These are phyloP conservation scores for Sungouiella thailandica DNA, from an alignment of 805 yeast species.

Conservation along the genomic window DNA sequence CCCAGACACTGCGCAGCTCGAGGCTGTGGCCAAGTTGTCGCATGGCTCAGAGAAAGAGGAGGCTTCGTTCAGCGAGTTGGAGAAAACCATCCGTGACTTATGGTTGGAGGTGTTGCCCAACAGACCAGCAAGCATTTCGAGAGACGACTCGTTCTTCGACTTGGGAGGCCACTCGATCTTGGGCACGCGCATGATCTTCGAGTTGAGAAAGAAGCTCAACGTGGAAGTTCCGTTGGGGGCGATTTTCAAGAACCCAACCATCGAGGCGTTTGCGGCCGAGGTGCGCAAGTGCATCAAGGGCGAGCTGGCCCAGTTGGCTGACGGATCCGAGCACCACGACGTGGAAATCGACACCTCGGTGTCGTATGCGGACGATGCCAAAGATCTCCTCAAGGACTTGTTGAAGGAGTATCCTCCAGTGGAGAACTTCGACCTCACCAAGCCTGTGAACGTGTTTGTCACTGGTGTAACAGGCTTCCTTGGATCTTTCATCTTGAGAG, in stretches of 20 bases:
- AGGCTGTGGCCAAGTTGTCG: slow-evolving; percentile 54
- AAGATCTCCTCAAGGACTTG: slow-evolving; percentile 40
- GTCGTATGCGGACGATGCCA: slow-evolving; percentile 71
- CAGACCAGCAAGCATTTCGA: slow-evolving; percentile 70
- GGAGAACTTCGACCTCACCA: slow-evolving; percentile 27
- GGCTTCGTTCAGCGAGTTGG: slow-evolving; percentile 53
- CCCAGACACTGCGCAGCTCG: slow-evolving; percentile 86
- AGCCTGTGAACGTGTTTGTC: slow-evolving; percentile 60
- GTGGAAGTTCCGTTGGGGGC: slow-evolving; percentile 86
- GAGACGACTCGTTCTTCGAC: slow-evolving; percentile 89
- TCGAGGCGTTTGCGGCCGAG: slow-evolving; percentile 70
- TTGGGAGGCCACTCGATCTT: slow-evolving; percentile 97
- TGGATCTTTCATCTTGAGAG: slow-evolving; percentile 83
- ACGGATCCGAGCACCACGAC: slow-evolving; percentile 16
- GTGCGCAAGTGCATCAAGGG: slow-evolving; percentile 54
- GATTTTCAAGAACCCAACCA: slow-evolving; percentile 85
- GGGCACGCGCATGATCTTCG: slow-evolving; percentile 96
- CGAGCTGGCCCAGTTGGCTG: slow-evolving; percentile 42
- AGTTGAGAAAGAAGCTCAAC: slow-evolving; percentile 69
- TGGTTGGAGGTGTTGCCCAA: slow-evolving; percentile 87
- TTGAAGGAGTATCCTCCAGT: slow-evolving; percentile 43
- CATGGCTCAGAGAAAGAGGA: slow-evolving; percentile 42
- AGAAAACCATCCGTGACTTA: slow-evolving; percentile 66
- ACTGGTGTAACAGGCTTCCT: slow-evolving; percentile 97
- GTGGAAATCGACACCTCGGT: slow-evolving; percentile 15